These are phyloP conservation scores for Mortierella sp. DNA, from an alignment of 371 early-diverging fungal species.

Conservation along the genomic window DNA sequence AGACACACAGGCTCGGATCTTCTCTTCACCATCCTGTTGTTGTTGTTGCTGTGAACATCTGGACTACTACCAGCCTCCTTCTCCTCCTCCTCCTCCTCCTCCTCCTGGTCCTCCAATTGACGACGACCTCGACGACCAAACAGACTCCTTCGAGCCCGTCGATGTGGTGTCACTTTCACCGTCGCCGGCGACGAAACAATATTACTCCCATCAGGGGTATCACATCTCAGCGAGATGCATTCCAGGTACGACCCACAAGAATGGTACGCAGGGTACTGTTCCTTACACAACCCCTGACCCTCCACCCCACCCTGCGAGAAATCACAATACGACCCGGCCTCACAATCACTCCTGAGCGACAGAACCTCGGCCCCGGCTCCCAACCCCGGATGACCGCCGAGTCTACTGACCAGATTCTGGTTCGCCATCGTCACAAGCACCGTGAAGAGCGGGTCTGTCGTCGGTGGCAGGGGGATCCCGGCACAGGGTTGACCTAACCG, in stretches of 20 bases:
- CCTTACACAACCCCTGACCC: conserved; percentile 21
- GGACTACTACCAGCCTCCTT: neutral
- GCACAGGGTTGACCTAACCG: conserved; percentile 26
- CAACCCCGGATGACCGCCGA: conserved; percentile 15
- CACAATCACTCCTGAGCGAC: conserved; percentile 31
- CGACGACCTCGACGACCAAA: neutral
- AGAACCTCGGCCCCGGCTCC: conserved; percentile 26
- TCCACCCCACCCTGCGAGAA: neutral
- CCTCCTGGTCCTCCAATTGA: neutral
- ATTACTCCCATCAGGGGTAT: neutral
- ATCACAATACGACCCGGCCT: conserved; percentile 33
- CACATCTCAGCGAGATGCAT: conserved; percentile 34
- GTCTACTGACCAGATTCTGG: conserved; percentile 15
- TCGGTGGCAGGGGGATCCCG: conserved; percentile 16
- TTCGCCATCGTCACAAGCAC: conserved; percentile 29
- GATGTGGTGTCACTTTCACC: neutral
- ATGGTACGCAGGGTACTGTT: conserved; percentile 40
- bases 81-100: neutral
- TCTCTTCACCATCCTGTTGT: neutral
- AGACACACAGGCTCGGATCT: conserved; percentile 4
- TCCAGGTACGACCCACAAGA: conserved; percentile 27
- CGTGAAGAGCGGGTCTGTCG: conserved; percentile 12
- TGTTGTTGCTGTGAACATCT: neutral
- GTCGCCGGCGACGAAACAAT: neutral
- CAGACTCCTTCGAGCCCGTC: neutral